These are phyloP conservation scores for Chamaenerion angustifolium DNA, from an alignment of 345 rosid species.

Conservation along the genomic window DNA sequence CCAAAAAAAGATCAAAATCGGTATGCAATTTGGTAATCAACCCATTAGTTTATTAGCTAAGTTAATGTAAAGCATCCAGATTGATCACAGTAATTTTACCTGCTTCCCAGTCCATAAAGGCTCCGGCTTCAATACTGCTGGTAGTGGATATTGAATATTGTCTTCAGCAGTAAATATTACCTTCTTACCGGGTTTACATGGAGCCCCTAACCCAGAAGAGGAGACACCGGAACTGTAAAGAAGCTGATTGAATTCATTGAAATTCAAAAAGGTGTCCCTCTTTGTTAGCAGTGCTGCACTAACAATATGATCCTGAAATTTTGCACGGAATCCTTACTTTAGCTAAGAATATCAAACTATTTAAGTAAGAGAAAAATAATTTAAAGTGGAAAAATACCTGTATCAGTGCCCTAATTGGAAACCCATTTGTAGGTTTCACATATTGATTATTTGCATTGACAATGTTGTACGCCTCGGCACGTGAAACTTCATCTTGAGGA, in stretches of 20 bases:
- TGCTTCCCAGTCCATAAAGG: slow-evolving; percentile 98
- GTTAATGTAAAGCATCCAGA: background rate
- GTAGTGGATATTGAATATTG: slow-evolving; percentile 28
- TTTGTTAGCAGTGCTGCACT: slow-evolving; percentile 83
- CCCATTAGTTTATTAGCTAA: too few species aligned
- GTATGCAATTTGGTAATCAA: too few species aligned
- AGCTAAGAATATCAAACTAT: background rate
- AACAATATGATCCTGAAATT: slow-evolving; percentile 78
- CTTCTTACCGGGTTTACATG: slow-evolving; percentile 46
- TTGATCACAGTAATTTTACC: slow-evolving; percentile 21
- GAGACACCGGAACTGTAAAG: slow-evolving; percentile 75
- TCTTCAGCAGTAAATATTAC: slow-evolving; percentile 37
- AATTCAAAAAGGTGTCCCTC: slow-evolving; percentile 71
- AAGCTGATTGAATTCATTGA: slow-evolving; percentile 62
- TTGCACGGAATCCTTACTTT: background rate
- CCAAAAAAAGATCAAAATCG: too few species aligned
- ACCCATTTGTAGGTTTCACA: slow-evolving; percentile 90
- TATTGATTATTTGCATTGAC: slow-evolving; percentile 97
- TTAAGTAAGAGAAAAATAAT: background rate
- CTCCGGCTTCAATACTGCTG: slow-evolving; percentile 75
- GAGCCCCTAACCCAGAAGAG: slow-evolving; percentile 24
- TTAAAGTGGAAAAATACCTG: slow-evolving; percentile 40
- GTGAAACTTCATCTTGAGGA: slow-evolving; percentile 98
- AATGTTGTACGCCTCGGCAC: slow-evolving; percentile 94
- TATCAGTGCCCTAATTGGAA: slow-evolving; percentile 78